Percentiles rank a stretch among this genome's conserved stretches.
phyloP scores from a whole-genome alignment of 1,139 yeast genomes.

The Taiozyma sp. region DNA sequence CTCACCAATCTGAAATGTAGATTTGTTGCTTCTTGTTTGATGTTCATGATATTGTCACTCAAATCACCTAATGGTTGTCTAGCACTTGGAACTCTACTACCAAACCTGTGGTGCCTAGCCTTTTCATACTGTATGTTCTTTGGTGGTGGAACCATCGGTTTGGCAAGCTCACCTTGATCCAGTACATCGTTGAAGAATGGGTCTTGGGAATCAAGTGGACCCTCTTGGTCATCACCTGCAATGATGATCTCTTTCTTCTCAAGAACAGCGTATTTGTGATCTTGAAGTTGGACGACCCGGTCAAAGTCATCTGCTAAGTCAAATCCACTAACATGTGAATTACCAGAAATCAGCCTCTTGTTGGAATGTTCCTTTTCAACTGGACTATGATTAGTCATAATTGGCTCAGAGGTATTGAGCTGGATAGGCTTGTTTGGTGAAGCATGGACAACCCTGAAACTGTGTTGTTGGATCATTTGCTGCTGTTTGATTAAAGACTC shows the following conservation, averaged over 20 bases:
- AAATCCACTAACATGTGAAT: constrained; percentile 32
- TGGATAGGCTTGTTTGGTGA: constrained; percentile 10
- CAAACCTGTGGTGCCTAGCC: constrained; percentile 6
- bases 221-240: constrained; percentile 21
- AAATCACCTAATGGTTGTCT: neutral
- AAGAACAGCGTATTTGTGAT: constrained; percentile 29
- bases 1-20: constrained; percentile 4
- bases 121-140: constrained; percentile 8
- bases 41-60: neutral
- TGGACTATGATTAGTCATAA: constrained; percentile 28
- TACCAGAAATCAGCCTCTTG: constrained; percentile 32
- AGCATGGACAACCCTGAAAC: constrained; percentile 1
- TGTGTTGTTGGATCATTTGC: neutral
- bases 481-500: neutral
- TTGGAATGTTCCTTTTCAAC: constrained; percentile 28
- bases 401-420: constrained; percentile 25
- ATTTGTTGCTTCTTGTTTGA: neutral
- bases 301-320: constrained; percentile 35
- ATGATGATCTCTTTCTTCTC: constrained; percentile 27
- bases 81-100: neutral
- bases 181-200: constrained; percentile 2
- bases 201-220: neutral
- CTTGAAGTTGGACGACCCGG: constrained; percentile 26
- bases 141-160: constrained; percentile 15
- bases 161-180: constrained; percentile 9